These are phyloP conservation scores for Fusarium fracticaudum DNA, from an alignment of 2,329 filamentous ascomycete species.

Conservation along the genomic window DNA sequence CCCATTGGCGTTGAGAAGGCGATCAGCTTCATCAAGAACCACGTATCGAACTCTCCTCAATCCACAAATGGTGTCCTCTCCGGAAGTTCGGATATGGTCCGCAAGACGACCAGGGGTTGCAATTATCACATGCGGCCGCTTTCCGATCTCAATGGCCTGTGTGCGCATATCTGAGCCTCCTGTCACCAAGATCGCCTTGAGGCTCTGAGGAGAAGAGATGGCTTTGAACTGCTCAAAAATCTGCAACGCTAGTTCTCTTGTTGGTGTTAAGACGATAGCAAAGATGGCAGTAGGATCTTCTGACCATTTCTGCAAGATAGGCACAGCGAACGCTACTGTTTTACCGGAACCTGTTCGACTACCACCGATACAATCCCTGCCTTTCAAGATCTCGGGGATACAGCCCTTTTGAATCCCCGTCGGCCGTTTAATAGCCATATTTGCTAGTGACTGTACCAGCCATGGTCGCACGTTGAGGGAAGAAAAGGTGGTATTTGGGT, in stretches of 20 bases:
- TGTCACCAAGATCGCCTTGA: slow-evolving; percentile 90
- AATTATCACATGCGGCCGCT: slow-evolving; percentile 90
- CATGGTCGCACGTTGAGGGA: slow-evolving; percentile 81
- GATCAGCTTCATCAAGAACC: slow-evolving; percentile 95
- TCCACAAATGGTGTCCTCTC: slow-evolving; percentile 87
- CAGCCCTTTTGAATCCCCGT: slow-evolving; percentile 93
- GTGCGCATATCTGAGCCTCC: slow-evolving; percentile 92
- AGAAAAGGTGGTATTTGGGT: slow-evolving; percentile 73
- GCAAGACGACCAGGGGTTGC: slow-evolving; percentile 93
- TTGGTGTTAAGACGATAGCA: slow-evolving; percentile 88
- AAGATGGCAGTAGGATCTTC: slow-evolving; percentile 93
- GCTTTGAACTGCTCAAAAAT: slow-evolving; percentile 97
- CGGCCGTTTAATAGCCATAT: slow-evolving; percentile 84
- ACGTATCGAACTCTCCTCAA: slow-evolving; percentile 83
- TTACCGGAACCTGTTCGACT: slow-evolving; percentile 97
- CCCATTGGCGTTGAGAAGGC: slow-evolving; percentile 77
- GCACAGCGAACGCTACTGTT: slow-evolving; percentile 93
- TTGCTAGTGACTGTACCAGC: slow-evolving; percentile 82
- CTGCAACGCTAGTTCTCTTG: slow-evolving; percentile 90
- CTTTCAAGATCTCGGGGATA: slow-evolving; percentile 91
- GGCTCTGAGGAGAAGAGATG: slow-evolving; percentile 84
- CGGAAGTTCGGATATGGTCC: slow-evolving; percentile 91
- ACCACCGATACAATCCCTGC: slow-evolving; percentile 93
- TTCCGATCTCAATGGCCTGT: slow-evolving; percentile 85
- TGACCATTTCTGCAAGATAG: slow-evolving; percentile 93